Evolutionary conservation across 306 rosid genomes (phyloP).

Genomic region (Lathyrus tuberosus): DNA sequence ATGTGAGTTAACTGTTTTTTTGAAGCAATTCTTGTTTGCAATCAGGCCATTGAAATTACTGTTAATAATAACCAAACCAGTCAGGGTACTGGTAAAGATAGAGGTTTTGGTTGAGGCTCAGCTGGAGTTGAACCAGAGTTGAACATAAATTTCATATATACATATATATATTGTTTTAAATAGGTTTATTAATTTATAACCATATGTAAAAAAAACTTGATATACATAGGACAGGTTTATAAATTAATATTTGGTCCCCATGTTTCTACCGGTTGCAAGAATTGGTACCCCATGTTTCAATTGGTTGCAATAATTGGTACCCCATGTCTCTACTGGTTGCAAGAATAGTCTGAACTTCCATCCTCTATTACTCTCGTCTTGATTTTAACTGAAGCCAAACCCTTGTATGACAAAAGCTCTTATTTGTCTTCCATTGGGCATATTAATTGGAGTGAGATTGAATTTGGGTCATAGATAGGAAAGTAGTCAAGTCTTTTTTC

Average conservation of each 20-base stretch:
- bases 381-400: too few relatives aligned
- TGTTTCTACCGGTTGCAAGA: too few relatives aligned
- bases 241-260: neutral
- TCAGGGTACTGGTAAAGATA: neutral
- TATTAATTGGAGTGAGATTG: too few relatives aligned
- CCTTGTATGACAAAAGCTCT: too few relatives aligned
- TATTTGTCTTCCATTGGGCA: too few relatives aligned
- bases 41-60: neutral
- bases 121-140: neutral
- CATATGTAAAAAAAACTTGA: neutral
- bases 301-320: too few relatives aligned
- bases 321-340: too few relatives aligned
- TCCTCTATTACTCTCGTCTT: neutral
- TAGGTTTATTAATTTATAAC: slow-evolving; percentile 7
- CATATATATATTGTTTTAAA: neutral
- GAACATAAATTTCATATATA: neutral
- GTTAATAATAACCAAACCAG: slow-evolving; percentile 7
- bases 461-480: too few relatives aligned
- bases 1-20: neutral
- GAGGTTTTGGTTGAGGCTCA: neutral
- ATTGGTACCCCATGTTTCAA: too few relatives aligned
- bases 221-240: neutral
- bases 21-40: neutral
- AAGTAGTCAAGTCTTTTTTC: too few relatives aligned
- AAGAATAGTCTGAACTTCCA: neutral